Percentiles rank a stretch among this genome's conserved stretches.
Conservation (phyloP, 495 filamentous ascomycete genomes). For the Hyaloscypha bicolor region DNA sequence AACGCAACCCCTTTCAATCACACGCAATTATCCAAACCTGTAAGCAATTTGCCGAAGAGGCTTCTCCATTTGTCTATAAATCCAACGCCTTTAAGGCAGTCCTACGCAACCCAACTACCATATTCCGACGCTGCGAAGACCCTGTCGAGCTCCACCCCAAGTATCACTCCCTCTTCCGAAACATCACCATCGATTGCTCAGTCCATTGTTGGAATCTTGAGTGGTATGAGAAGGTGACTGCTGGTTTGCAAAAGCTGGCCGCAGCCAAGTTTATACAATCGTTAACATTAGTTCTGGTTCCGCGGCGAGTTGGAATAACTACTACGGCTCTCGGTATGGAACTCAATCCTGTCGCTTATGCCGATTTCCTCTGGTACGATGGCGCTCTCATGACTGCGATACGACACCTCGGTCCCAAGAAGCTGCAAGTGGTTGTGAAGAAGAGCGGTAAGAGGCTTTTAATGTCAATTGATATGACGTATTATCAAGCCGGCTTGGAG, state of each 20-base stretch:
- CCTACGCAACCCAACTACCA: not conserved
- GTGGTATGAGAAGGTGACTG: slow-evolving; percentile 20
- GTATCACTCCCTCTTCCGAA: slow-evolving; percentile 3
- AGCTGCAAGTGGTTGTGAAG: slow-evolving; percentile 22
- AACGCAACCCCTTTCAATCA: slow-evolving; percentile 4
- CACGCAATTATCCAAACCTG: slow-evolving; percentile 20
- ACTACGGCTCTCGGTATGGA: slow-evolving; percentile 22
- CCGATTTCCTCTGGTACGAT: slow-evolving; percentile 27
- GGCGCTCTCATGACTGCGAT: slow-evolving; percentile 21
- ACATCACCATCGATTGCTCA: slow-evolving; percentile 16
- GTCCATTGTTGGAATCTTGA: slow-evolving; percentile 15
- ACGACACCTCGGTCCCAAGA: slow-evolving; percentile 11
- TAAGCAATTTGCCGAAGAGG: slow-evolving; percentile 22
- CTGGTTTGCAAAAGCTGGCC: slow-evolving; percentile 6
- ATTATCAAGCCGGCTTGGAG: not conserved
- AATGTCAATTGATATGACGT: slow-evolving; percentile 15
- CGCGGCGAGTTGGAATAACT: slow-evolving; percentile 5
- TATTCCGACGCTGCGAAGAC: not conserved
- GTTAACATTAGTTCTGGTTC: slow-evolving; percentile 18
- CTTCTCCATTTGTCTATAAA: slow-evolving; percentile 18
- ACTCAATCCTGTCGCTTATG: slow-evolving; percentile 15
- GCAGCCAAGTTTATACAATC: slow-evolving; percentile 11
- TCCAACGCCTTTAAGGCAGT: slow-evolving; percentile 18
- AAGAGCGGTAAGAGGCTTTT: slow-evolving; percentile 4
- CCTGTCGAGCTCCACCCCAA: not conserved